These are phyloP conservation scores for Colletotrichum cuscutae DNA, from an alignment of 2,329 filamentous ascomycete genomes.

Conservation along the genomic window DNA sequence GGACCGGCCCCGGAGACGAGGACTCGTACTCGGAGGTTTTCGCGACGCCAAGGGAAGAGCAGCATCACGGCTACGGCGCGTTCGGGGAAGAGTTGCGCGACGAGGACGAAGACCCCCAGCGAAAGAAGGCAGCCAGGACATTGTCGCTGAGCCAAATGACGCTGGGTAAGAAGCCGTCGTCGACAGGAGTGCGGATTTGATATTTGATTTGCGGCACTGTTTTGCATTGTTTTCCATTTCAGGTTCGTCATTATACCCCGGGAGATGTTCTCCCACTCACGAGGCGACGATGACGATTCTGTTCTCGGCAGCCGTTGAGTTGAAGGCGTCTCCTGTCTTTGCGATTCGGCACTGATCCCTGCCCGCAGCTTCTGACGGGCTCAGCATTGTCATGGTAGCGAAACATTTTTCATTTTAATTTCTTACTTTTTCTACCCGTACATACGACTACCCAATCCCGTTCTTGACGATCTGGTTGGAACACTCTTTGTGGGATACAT, in stretches of 20 bases:
- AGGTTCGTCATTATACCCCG: slow-evolving; percentile 35
- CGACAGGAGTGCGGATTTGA: slow-evolving; percentile 17
- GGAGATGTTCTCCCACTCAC: slow-evolving; percentile 23
- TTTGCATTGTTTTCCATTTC: slow-evolving; percentile 24
- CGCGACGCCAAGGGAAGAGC: slow-evolving; percentile 62
- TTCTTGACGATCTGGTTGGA: slow-evolving; percentile 17
- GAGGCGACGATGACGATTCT: slow-evolving; percentile 25
- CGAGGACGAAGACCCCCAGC: slow-evolving; percentile 49
- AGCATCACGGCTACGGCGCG: slow-evolving; percentile 44
- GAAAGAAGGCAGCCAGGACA: slow-evolving; percentile 68
- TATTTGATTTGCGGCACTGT: slow-evolving; percentile 28
- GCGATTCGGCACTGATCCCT: slow-evolving; percentile 25
- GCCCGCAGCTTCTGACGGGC: slow-evolving; percentile 1
- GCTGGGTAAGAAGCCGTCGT: slow-evolving; percentile 48
- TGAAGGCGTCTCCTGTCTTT: slow-evolving; percentile 20
- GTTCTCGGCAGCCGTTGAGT: slow-evolving; percentile 28
- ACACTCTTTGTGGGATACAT: slow-evolving; percentile 21
- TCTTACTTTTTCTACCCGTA: not conserved
- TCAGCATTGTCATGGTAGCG: slow-evolving; percentile 26
- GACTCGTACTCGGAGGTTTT: slow-evolving; percentile 60
- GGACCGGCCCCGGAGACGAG: slow-evolving; percentile 48
- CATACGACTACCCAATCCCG: not conserved
- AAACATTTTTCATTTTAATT: not conserved
- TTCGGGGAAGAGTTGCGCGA: slow-evolving; percentile 55
- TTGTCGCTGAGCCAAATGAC: slow-evolving; percentile 73